Evolutionary conservation across 495 filamentous ascomycete species (phyloP), one percentile per base, ranked within the genome.

Genomic region (Penicillium maclennaniae): DNA sequence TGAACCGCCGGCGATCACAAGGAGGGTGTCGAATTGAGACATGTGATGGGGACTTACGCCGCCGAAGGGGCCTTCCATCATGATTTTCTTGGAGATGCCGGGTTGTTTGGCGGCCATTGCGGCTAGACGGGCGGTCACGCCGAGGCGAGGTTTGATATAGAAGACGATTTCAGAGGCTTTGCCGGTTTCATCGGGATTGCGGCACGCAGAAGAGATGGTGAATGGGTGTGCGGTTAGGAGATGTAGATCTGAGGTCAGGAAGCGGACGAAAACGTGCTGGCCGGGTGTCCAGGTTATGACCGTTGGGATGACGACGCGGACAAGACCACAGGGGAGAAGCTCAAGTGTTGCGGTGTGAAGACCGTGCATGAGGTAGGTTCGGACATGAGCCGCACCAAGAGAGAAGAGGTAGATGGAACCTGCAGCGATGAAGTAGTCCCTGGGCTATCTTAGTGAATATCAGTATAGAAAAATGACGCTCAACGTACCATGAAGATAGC

Each of bases 391-490:
- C 37, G 73, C 67, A 36, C 75, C 39, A 23, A 77, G 67, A 7
- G 69, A 74, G 2, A 66, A 26, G 6, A 75, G 44, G 61, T 83
- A 85, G 20, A 85, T 55, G 1, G 69, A 67, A 0, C 63, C 78
- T 0, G 77, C 72, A 6, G 79, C 79, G 56, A 84, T 81, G 55
- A 85, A 84, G 58, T 85, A 86, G 57, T 83, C 79, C 75, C 73
- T 78, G 46, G 31, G 10, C 8, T 28, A 31, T 52, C 43, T 60
- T 39, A 60, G 41, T 41, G 31, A 12, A 14, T 34, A 34, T 12
- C 31, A 34, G 15, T 14, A 14, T 10, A 12, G 7, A 9, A n/a
- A 6, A 40, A 9, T 7, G n/a, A n/a, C 3, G 38, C 4, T n/a
- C 31, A 23, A 44, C 66, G 12, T 62, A 79, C 81, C 81, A 83